Base-by-base conservation (phyloP, 192 early-diverging fungal species). In the Pilaira anomala region DNA sequence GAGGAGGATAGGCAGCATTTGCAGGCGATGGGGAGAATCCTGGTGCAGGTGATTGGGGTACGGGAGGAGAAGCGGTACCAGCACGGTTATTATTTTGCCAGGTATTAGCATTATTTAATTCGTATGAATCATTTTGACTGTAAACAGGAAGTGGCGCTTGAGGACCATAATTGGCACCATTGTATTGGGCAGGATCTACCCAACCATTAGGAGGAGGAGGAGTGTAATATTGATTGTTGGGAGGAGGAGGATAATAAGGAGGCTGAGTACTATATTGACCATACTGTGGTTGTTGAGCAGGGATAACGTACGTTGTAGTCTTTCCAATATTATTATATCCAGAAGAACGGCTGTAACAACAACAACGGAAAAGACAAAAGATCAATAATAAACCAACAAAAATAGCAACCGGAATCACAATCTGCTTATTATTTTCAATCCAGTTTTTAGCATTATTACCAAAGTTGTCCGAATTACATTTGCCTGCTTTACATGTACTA, bases 401-500 rank as follows among this genome's bases (percentile, higher is more conserved):
- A 19, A 62, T 50, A 0, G 51, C 71, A 9, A 81, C 48, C 1
- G 82, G 82, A 49, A 84, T 77, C 13, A 64, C 72, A 56, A 80
- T 81, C 6, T 36, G 7, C 19, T 77, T 69, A 36, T 84, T 66
- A 7, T 75, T 69, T 24, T 81, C 74, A 25, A 71, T 45, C 82
- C 82, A 84, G 28, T 52, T 57, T 26, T 62, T 16, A 12, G 73
- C 62, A 7, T 73, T 74, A 44, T 68, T 45, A 71, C 76, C 45
- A 33, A 75, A 48, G 30, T 70, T 71, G 24, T 66, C 63, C 3
- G 40, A 58, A 24, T 49, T 36, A 58, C 82, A 84, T 12, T 67
- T 78, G 0, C 89, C 90, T 7, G 73, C 71, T 45, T 78, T 77
- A 69, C 90, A 92, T 14, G 52, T 71, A 39, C 90, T 88, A 45